Evolutionary conservation across 768 basidiomycete genomes (phyloP).

Genomic region (Lactarius indigo): DNA sequence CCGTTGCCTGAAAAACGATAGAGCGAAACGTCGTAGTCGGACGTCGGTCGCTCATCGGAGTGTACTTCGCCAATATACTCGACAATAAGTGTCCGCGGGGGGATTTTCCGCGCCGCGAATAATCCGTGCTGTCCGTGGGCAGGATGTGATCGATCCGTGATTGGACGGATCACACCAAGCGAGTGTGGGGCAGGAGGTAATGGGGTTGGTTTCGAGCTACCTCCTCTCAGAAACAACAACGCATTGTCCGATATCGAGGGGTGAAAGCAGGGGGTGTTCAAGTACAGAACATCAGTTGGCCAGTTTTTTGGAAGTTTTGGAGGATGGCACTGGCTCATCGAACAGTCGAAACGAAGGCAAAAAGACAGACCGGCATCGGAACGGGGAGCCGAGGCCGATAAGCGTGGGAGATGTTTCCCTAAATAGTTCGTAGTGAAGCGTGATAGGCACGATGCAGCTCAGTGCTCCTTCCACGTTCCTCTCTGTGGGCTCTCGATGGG

Average conservation of each 20-base stretch:
- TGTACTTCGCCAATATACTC: conserved; percentile 87
- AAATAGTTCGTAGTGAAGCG: not conserved
- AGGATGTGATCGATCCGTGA: conserved; percentile 61
- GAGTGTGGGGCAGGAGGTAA: conserved; percentile 25
- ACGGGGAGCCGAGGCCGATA: not conserved
- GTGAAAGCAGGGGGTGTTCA: conserved; percentile 51
- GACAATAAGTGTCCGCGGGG: conserved; percentile 60
- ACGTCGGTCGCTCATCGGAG: conserved; percentile 62
- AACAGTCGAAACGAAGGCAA: not conserved
- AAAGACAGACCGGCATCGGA: not conserved
- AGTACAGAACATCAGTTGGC: conserved; percentile 56
- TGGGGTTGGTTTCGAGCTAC: conserved; percentile 6
- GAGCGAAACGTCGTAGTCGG: conserved; percentile 90
- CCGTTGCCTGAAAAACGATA: conserved; percentile 44
- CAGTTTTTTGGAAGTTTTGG: conserved; percentile 36
- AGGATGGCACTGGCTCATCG: not conserved
- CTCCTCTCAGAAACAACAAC: conserved; percentile 29
- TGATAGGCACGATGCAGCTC: conserved; percentile 7
- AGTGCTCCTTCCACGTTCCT: conserved; percentile 13
- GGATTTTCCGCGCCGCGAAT: conserved; percentile 72
- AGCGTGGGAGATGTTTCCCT: conserved; percentile 14
- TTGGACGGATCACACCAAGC: conserved; percentile 53
- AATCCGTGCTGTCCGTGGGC: conserved; percentile 68
- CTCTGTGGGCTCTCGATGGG: conserved; percentile 46
- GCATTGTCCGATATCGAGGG: conserved; percentile 48